These are phyloP conservation scores for Carex sylvatica DNA, from an alignment of 202 grass and related monocot genomes.

Conservation along the genomic window DNA sequence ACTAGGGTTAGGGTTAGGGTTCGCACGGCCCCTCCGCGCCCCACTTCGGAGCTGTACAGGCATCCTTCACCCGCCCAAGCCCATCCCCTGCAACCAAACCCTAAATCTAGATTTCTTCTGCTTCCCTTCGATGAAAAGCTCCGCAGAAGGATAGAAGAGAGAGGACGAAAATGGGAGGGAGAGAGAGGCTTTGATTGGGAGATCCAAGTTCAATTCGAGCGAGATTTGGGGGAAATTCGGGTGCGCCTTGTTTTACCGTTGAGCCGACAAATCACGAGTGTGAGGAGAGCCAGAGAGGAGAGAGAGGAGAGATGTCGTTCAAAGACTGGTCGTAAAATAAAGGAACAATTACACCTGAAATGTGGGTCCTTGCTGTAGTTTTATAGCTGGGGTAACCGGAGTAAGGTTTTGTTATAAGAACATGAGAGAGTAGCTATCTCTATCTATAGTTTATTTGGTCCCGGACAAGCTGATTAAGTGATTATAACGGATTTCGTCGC, in stretches of 20 bases:
- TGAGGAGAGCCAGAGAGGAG: not conserved
- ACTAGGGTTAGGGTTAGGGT: constrained; percentile 26
- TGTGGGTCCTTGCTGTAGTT: not conserved
- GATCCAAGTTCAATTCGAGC: constrained; percentile 1
- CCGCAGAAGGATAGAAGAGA: constrained; percentile 2
- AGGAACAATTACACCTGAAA: not conserved
- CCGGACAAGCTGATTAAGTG: not conserved
- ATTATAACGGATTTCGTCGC: not conserved
- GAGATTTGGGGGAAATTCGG: constrained; percentile 8
- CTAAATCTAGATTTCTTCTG: not conserved
- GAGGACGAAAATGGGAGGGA: not conserved
- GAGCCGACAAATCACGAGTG: constrained; percentile 15
- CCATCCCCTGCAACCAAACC: constrained; percentile 25
- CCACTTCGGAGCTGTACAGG: constrained; percentile 25
- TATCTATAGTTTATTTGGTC: not conserved
- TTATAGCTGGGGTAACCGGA: not conserved
- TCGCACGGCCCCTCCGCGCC: constrained; percentile 12
- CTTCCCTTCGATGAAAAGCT: not conserved
- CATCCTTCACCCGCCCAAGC: constrained; percentile 43
- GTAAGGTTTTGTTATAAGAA: not conserved
- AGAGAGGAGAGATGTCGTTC: not conserved
- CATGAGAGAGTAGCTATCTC: not conserved
- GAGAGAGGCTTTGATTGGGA: not conserved
- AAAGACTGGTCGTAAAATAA: not conserved
- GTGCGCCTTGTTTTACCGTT: constrained; percentile 10